phyloP scores from a whole-genome alignment of 495 filamentous ascomycete genomes.

The Barbatosphaeria neglecta region DNA sequence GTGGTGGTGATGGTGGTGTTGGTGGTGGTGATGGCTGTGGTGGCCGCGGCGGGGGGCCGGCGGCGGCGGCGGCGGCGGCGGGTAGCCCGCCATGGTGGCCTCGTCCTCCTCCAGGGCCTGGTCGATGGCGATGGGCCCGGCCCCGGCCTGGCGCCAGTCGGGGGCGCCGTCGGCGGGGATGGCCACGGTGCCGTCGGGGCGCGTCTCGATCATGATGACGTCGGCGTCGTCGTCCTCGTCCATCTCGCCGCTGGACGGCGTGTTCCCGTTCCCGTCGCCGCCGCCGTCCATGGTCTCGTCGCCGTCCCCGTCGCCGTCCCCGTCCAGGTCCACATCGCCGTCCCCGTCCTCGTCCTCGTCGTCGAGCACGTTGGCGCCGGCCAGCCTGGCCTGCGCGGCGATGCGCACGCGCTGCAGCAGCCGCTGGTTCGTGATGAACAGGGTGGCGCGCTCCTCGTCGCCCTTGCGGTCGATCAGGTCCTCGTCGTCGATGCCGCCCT shows the following conservation, averaged over 20 bases:
- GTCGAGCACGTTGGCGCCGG: slow-evolving; percentile 38
- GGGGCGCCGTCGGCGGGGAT: slow-evolving; percentile 36
- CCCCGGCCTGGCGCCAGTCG: slow-evolving; percentile 33
- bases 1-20: slow-evolving; percentile 18
- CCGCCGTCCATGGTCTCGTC: slow-evolving; percentile 14
- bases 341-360: slow-evolving; percentile 68
- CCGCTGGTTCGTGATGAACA: slow-evolving; percentile 19
- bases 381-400: slow-evolving; percentile 23
- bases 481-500: slow-evolving; percentile 84
- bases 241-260: slow-evolving; percentile 25
- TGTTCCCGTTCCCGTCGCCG: slow-evolving; percentile 22
- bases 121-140: slow-evolving; percentile 19
- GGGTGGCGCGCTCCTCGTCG: slow-evolving; percentile 17
- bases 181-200: slow-evolving; percentile 45
- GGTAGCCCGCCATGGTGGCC: slow-evolving; percentile 58
- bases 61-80: slow-evolving; percentile 54
- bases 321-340: slow-evolving; percentile 60
- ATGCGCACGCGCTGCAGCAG: slow-evolving; percentile 22
- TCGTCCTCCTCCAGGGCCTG: slow-evolving; percentile 47
- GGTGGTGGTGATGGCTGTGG: slow-evolving; percentile 47
- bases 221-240: slow-evolving; percentile 43
- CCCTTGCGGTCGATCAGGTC: slow-evolving; percentile 29
- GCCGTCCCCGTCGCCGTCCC: slow-evolving; percentile 38
- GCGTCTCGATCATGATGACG: slow-evolving; percentile 33
- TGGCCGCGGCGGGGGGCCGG: slow-evolving; percentile 51